Evolutionary conservation across 345 rosid species (phyloP).

Genomic region (Trapa incisa): DNA sequence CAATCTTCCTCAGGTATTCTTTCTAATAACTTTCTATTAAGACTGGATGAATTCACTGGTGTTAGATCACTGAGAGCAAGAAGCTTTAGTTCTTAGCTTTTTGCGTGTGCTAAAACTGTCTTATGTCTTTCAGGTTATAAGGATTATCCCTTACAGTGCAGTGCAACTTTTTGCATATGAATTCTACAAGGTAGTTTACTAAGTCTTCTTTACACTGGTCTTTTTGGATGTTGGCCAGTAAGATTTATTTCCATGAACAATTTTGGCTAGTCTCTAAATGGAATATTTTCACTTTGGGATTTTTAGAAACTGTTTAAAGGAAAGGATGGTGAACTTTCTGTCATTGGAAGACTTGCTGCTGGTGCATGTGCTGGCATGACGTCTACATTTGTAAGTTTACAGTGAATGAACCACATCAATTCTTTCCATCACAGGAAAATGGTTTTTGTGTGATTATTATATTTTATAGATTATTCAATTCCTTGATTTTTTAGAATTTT

Average conservation of each 20-base stretch:
- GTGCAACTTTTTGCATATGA: conserved; percentile 94
- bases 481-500: neutral
- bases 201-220: neutral
- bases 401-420: neutral
- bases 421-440: neutral
- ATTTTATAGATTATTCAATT: neutral
- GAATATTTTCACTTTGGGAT: conserved; percentile 18
- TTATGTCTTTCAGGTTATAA: conserved; percentile 44
- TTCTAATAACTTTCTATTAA: conserved; percentile 1
- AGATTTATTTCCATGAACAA: neutral
- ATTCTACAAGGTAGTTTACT: conserved; percentile 58
- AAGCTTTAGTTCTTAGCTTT: neutral
- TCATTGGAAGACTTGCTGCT: conserved; percentile 84
- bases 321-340: conserved; percentile 67
- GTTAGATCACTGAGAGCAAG: neutral
- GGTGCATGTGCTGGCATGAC: conserved; percentile 99
- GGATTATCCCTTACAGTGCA: conserved; percentile 87
- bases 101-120: neutral
- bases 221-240: neutral
- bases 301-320: conserved; percentile 66
- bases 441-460: too few species aligned
- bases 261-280: neutral
- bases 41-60: conserved; percentile 5
- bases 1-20: conserved; percentile 80
- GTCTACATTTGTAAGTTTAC: conserved; percentile 74